Conservation (phyloP, 768 basidiomycete species). For the Nidula microcarpa region DNA sequence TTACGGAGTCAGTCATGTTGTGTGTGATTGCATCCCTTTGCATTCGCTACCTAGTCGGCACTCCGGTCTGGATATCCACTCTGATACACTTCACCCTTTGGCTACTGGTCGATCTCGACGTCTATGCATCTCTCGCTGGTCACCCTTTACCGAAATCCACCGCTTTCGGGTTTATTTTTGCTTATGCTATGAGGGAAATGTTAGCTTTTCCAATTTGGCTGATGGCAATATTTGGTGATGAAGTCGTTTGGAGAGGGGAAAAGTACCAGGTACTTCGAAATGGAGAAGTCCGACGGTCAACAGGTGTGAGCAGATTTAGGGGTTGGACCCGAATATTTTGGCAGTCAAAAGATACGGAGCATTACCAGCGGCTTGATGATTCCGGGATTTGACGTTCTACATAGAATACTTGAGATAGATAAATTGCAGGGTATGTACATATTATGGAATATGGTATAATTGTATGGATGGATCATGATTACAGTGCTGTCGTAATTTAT, state of each 20-base stretch:
- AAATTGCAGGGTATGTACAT: too few relatives aligned
- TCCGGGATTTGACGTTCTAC: too few relatives aligned
- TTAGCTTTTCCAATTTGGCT: slow-evolving; percentile 88
- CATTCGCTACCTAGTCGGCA: slow-evolving; percentile 42
- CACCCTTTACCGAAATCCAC: slow-evolving; percentile 49
- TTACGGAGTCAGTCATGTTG: slow-evolving; percentile 82
- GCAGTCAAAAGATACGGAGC: slow-evolving; percentile 11
- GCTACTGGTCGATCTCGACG: slow-evolving; percentile 79
- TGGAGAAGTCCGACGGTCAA: slow-evolving; percentile 56
- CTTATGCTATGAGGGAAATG: slow-evolving; percentile 79
- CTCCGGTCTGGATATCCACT: slow-evolving; percentile 53
- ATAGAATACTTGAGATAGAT: too few relatives aligned
- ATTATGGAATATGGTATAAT: too few relatives aligned
- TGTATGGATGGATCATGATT: too few relatives aligned
- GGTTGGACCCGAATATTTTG: slow-evolving; percentile 21
- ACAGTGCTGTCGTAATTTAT: too few relatives aligned
- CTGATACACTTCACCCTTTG: slow-evolving; percentile 62
- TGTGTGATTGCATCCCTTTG: slow-evolving; percentile 63
- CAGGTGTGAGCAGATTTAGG: slow-evolving; percentile 9
- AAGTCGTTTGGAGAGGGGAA: slow-evolving; percentile 85
- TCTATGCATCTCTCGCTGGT: slow-evolving; percentile 74
- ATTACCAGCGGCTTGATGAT: too few relatives aligned
- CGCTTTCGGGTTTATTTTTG: slow-evolving; percentile 59
- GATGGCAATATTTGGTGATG: slow-evolving; percentile 75
- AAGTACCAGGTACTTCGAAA: slow-evolving; percentile 71